Conservation (phyloP, 1,284 basidiomycete species). For the Phenoliferia sp. region DNA sequence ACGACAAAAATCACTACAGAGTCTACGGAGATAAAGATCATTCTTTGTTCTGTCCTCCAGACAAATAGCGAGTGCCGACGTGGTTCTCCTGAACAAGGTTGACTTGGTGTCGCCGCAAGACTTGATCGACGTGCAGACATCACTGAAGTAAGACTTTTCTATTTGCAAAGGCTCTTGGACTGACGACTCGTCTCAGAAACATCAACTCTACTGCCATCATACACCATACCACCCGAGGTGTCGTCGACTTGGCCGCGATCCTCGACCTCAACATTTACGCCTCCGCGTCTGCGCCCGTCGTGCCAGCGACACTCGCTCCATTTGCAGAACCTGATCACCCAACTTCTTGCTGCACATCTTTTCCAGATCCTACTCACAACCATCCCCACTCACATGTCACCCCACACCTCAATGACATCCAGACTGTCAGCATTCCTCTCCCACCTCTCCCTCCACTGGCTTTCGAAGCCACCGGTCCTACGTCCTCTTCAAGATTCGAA, state of each 20-base stretch:
- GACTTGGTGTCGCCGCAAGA: constrained; percentile 58
- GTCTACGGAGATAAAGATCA: constrained; percentile 47
- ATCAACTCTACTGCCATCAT: constrained; percentile 74
- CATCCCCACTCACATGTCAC: constrained; percentile 46
- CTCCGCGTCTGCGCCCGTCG: constrained; percentile 40
- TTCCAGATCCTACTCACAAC: constrained; percentile 13
- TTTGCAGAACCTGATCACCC: constrained; percentile 5
- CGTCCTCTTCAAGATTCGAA: not conserved
- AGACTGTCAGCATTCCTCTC: constrained; percentile 62
- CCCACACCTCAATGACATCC: constrained; percentile 47
- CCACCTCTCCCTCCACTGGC: constrained; percentile 42
- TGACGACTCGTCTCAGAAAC: constrained; percentile 39
- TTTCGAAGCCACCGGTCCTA: constrained; percentile 3
- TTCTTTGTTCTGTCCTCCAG: constrained; percentile 47
- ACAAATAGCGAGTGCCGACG: constrained; percentile 83
- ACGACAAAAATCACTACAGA: no score
- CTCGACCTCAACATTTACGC: constrained; percentile 74
- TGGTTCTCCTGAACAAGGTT: constrained; percentile 81
- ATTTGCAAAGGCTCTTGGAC: not conserved
- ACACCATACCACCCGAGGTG: constrained; percentile 60
- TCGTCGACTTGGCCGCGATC: constrained; percentile 62
- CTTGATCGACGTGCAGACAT: constrained; percentile 51
- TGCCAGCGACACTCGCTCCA: constrained; percentile 6
- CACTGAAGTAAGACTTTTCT: constrained; percentile 43
- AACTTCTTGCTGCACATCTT: not conserved